These are phyloP conservation scores for Pyricularia pennisetigena DNA, from an alignment of 2,329 filamentous ascomycete species.

Conservation along the genomic window DNA sequence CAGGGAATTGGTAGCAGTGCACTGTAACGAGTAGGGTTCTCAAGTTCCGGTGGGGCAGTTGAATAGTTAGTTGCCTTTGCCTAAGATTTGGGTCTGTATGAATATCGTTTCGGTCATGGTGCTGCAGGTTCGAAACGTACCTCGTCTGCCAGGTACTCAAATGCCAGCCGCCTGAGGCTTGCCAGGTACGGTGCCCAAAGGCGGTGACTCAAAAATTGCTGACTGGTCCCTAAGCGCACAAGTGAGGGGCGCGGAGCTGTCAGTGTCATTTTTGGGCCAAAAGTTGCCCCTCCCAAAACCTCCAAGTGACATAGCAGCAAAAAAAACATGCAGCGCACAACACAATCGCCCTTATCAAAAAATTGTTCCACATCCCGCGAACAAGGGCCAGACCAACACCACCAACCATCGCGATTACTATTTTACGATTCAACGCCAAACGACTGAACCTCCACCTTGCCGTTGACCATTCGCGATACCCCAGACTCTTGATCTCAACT, in stretches of 20 bases:
- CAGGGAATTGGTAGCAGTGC: not conserved
- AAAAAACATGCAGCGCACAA: not conserved
- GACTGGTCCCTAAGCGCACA: not conserved
- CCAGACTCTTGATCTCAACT: not conserved
- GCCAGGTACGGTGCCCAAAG: not conserved
- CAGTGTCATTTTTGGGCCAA: not conserved
- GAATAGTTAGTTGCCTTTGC: not conserved
- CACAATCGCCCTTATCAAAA: not conserved
- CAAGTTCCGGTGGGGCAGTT: too few species aligned
- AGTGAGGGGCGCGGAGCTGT: not conserved
- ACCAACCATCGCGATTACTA: not conserved
- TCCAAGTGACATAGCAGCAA: not conserved
- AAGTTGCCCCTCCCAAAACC: constrained; percentile 1
- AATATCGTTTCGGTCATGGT: not conserved
- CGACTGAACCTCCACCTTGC: not conserved
- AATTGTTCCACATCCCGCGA: not conserved
- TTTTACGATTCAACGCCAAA: not conserved
- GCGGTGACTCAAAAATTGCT: not conserved
- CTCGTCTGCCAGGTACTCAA: not conserved
- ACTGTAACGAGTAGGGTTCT: not conserved
- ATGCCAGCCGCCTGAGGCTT: too few species aligned
- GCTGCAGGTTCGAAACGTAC: not conserved
- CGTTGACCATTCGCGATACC: not conserved
- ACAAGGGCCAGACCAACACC: not conserved
- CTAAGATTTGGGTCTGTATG: not conserved